Conservation (phyloP, 441 rosid genomes). For the Corymbia calophylla region DNA sequence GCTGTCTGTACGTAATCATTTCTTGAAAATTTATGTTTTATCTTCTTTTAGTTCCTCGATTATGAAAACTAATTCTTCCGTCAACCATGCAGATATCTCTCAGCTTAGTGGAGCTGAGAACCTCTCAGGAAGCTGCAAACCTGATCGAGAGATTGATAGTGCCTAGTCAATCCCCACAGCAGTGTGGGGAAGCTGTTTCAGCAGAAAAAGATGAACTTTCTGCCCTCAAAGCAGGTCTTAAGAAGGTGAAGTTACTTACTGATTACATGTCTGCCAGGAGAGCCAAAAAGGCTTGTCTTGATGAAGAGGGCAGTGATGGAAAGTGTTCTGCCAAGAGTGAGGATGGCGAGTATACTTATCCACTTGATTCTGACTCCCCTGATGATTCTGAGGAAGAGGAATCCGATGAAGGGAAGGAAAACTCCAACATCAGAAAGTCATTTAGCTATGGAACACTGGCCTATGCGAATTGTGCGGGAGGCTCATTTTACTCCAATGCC, state of each 20-base stretch:
- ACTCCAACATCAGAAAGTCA: slow-evolving; percentile 37
- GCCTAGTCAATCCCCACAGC: slow-evolving; percentile 49
- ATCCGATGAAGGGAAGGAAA: slow-evolving; percentile 59
- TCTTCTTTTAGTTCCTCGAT: neutral
- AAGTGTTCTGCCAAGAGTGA: slow-evolving; percentile 57
- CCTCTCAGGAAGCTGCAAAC: slow-evolving; percentile 37
- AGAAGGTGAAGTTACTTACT: slow-evolving; percentile 66
- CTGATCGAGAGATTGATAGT: slow-evolving; percentile 43
- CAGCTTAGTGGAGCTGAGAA: slow-evolving; percentile 57
- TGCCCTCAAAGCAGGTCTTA: slow-evolving; percentile 74
- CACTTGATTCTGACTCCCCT: slow-evolving; percentile 68
- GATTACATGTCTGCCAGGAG: slow-evolving; percentile 55
- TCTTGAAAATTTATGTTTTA: neutral
- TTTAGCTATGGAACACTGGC: slow-evolving; percentile 75
- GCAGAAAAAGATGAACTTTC: slow-evolving; percentile 64
- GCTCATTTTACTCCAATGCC: slow-evolving; percentile 42
- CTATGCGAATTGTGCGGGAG: slow-evolving; percentile 70
- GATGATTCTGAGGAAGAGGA: slow-evolving; percentile 69
- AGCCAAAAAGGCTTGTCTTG: slow-evolving; percentile 51
- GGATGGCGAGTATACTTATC: slow-evolving; percentile 65
- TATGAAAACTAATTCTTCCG: neutral
- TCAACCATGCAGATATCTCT: slow-evolving; percentile 47
- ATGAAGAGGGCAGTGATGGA: slow-evolving; percentile 60
- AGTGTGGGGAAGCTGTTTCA: slow-evolving; percentile 33
- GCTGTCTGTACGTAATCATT: slow-evolving; percentile 45